phyloP scores from a whole-genome alignment of 441 rosid genomes.

The Arabidopsis lyrata region DNA sequence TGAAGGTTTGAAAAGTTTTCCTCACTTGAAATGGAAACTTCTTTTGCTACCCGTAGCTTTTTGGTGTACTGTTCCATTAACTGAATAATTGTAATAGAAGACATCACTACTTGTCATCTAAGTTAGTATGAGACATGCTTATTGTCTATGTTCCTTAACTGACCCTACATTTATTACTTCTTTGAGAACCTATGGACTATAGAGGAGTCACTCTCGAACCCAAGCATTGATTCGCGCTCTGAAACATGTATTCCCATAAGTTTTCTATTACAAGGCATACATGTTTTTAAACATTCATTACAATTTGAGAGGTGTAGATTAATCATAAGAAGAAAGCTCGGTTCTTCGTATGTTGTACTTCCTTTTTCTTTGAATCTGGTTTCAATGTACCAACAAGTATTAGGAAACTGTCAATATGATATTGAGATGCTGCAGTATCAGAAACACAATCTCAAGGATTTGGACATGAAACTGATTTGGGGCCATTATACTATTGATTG shows the following conservation, averaged over 20 bases:
- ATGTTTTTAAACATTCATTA: constrained; percentile 28
- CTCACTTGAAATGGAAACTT: constrained; percentile 42
- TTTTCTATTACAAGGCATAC: constrained; percentile 39
- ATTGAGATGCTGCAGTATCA: constrained; percentile 43
- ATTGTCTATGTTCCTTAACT: constrained; percentile 36
- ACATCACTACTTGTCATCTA: constrained; percentile 35
- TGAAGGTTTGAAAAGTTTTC: constrained; percentile 39
- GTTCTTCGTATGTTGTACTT: constrained; percentile 8
- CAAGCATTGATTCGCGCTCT: constrained; percentile 35
- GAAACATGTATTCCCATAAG: constrained; percentile 39
- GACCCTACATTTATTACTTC: constrained; percentile 43
- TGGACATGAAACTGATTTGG: constrained; percentile 34
- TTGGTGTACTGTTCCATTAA: constrained; percentile 30
- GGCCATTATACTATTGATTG: constrained; percentile 4
- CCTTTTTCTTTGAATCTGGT: constrained; percentile 17
- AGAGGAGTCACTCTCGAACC: constrained; percentile 28
- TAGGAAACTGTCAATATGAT: constrained; percentile 40
- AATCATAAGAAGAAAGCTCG: constrained; percentile 37
- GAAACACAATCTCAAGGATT: constrained; percentile 58
- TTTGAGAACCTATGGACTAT: constrained; percentile 31
- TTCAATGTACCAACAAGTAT: constrained; percentile 33
- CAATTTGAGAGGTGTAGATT: constrained; percentile 37
- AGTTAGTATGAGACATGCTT: constrained; percentile 36
- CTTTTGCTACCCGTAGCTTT: constrained; percentile 42
- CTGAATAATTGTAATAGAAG: constrained; percentile 36